Evolutionary conservation across 208 protist genomes (phyloP), one percentile per base, ranked within the genome.

Genomic region (Leishmania arabica): DNA sequence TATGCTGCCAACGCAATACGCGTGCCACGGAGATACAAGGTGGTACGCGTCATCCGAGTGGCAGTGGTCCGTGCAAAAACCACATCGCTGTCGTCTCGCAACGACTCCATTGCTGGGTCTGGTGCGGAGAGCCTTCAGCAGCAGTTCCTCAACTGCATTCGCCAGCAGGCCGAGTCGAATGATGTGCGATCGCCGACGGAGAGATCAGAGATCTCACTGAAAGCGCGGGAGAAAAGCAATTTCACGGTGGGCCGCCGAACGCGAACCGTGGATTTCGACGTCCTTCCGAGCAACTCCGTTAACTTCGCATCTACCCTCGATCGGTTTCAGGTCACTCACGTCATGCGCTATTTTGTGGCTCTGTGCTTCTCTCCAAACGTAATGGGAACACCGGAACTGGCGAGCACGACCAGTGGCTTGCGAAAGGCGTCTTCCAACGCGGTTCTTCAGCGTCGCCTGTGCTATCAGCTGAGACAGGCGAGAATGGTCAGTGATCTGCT

Each of bases 41-140:
- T 89, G 73, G 74, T 86, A 51, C 82, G 81, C 2, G 72, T 86
- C n/a, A 66, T 85, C 24, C 78, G 78, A 37, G 85, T 85, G 7
- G 75, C 76, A 7, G 81, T 86, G 70, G 79, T 54, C 34, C 71
- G 72, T 19, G 9, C 70, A 49, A 82, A 72, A 72, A 60, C 37
- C 4, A 45, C 60, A 37, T 73, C 40, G 45, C 34, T 21, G 54
- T 70, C 64, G 31, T 45, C 77, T 15, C 37, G 74, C 56, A 80
- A 75, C 47, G 54, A 79, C 42, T 75, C 73, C 9, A n/a, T 82
- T 4, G 54, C 54, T 1, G 78, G 45, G 4, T 80, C 74, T 21
- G 76, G 37, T 8, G 47, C 66, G 11, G 78, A 82, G 31, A 70
- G 64, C 42, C 64, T 86, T 56, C 82, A 78, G 74, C 82, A 82